Base-by-base conservation (phyloP, 116 monocot species). In the Posidonia oceanica region DNA sequence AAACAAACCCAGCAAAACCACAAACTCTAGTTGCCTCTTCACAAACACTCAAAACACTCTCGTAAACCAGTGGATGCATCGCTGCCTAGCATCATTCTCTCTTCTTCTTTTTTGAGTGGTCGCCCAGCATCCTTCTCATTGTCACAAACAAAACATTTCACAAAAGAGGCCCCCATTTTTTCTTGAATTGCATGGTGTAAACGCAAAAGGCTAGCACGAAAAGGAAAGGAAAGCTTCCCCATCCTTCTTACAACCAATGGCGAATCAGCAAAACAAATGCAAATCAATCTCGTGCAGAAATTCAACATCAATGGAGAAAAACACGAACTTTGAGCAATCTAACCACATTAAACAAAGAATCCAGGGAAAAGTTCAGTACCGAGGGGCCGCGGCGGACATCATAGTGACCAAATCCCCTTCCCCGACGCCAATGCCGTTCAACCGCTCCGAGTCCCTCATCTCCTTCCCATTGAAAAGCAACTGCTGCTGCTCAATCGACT, bases 361-460 rank as follows among this genome's bases (percentile, higher is more conserved):
- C 10, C 12, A 61, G 8, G 61, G 21, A 52, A 61, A 54, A 22
- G 6, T 56, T 18, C 14, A 70, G 18, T 39, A 70, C 69, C 56
- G 13, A 37, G 22, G 1, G 20, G 39, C 15, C 14, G 61, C 10
- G 12, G 15, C 16, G 3, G 59, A 48, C 22, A 18, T 59, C 96
- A 96, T 91, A 71, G 78, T 91, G 58, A 96, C 39, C 70, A 96
- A 61, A 79, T 96, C 96, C 23, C 91, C 91, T 59, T 96, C 89
- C 60, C 36, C 62, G 20, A 96, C 87, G 11, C 89, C 89, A 59
- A 89, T 64, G 39, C 67, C 55, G 41, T 87, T 79, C 78, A 96
- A 76, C 14, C 72, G 75, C 41, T 96, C 96, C 3, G 87, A 72
- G 71, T 96, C 85, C 42, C 62, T 69, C 38, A 96, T 84, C 83